Conservation (phyloP, 2,329 filamentous ascomycete species). For the Sporothrix pallida region DNA sequence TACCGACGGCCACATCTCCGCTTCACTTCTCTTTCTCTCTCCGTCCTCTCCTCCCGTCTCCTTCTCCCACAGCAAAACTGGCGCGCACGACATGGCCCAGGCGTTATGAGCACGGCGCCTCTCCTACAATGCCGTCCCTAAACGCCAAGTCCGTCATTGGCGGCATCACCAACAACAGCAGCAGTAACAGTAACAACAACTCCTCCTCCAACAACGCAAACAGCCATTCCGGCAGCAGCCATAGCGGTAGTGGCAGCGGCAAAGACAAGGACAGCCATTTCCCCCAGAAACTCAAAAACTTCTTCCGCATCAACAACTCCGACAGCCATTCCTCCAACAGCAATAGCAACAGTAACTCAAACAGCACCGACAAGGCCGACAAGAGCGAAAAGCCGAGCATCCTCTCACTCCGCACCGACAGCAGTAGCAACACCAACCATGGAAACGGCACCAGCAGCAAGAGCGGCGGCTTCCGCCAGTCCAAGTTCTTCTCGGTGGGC, state of each 20-base stretch:
- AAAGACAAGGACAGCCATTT: constrained; percentile 62
- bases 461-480: constrained; percentile 76
- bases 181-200: constrained; percentile 35
- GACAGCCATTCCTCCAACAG: constrained; percentile 40
- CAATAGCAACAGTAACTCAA: constrained; percentile 49
- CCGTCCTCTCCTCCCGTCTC: background rate
- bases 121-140: constrained; percentile 43
- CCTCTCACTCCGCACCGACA: constrained; percentile 28
- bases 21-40: background rate
- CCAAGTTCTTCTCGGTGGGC: constrained; percentile 86
- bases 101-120: constrained; percentile 39
- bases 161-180: constrained; percentile 67
- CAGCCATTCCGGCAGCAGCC: constrained; percentile 32
- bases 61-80: constrained; percentile 31
- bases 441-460: constrained; percentile 50
- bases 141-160: constrained; percentile 57
- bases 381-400: constrained; percentile 24
- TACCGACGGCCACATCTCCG: background rate
- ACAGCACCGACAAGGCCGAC: constrained; percentile 42
- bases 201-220: background rate
- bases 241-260: constrained; percentile 45
- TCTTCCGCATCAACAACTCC: constrained; percentile 69
- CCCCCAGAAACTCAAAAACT: constrained; percentile 71
- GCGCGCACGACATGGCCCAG: constrained; percentile 39
- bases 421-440: constrained; percentile 9